Evolutionary conservation across 2,329 filamentous ascomycete genomes (phyloP), one percentile per base, ranked within the genome.

Genomic region (Sporothrix curviconia): DNA sequence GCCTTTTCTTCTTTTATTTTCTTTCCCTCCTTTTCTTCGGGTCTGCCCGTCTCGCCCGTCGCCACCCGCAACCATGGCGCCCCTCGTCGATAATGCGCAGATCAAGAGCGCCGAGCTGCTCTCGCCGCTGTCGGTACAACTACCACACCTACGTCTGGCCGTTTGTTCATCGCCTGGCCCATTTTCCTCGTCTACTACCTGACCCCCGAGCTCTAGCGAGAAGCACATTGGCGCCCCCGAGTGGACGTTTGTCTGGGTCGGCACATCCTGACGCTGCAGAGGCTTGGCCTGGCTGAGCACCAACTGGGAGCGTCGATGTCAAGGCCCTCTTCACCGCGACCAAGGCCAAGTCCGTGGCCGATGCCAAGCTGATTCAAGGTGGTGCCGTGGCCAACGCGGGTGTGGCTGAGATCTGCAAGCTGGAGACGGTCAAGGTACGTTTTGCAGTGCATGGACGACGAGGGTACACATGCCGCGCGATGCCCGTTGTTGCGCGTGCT

Each of bases 241-340:
- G 78, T 99, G 94, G 92, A 97, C 95, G 1, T 95, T 96, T 70
- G 90, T 99, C 62, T 99, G 90, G 85, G 83, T 87, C 64, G 92
- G 89, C 66, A 81, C 84, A 64, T 96, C 99, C 69, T 79, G 95
- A 70, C 96, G 92, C 11, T 68, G 87, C 57, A 95, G 99, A 76
- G 85, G 89, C 62, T 80, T 99, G 62, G 76, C 91, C 65, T 99
- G 94, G 92, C 81, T 99, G 61, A 92, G 89, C 76, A 99, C 94
- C 47, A 90, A 97, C 76, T 99, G 94, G n/a, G 94, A 97, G 90
- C 69, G 90, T 99, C 70, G 86, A 92, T 69, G 77, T 97, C 62
- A 83, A 85, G 68, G 87, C 87, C 22, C 74, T 85, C 60, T 96
- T 97, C 72, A 97, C 89, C 12, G 84, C 92, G 1, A 86, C 79